phyloP scores from a whole-genome alignment of 2,329 filamentous ascomycete genomes.

The Alternaria infectoria region DNA sequence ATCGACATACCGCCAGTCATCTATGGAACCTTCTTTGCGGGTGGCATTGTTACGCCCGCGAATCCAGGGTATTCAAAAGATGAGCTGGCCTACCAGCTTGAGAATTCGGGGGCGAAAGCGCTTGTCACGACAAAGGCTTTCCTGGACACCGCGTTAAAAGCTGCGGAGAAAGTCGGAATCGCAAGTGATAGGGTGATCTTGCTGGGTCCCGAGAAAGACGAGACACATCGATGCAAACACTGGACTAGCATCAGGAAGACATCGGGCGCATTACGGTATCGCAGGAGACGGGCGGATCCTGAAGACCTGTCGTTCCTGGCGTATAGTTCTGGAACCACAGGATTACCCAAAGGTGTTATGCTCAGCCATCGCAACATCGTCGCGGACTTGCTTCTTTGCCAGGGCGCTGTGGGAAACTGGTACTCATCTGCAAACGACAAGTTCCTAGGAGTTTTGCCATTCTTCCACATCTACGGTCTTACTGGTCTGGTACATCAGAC shows the following conservation, averaged over 20 bases:
- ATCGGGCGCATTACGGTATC: conserved; percentile 63
- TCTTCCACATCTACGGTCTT: conserved; percentile 90
- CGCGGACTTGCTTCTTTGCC: conserved; percentile 81
- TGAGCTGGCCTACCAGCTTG: conserved; percentile 83
- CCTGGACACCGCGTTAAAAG: conserved; percentile 68
- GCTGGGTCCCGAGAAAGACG: conserved; percentile 71
- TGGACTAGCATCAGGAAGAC: conserved; percentile 73
- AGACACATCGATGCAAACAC: conserved; percentile 66
- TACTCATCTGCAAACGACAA: conserved; percentile 67
- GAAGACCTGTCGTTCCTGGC: conserved; percentile 84
- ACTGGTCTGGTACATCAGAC: conserved; percentile 73
- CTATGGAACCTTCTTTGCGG: conserved; percentile 81
- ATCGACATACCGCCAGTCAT: conserved; percentile 79
- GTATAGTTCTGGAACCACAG: conserved; percentile 51
- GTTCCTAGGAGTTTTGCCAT: conserved; percentile 79
- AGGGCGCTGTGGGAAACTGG: conserved; percentile 82
- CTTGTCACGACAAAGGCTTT: conserved; percentile 74
- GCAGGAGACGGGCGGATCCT: conserved; percentile 64
- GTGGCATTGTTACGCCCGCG: conserved; percentile 78
- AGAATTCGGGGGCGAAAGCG: conserved; percentile 74
- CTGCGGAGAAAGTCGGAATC: conserved; percentile 72
- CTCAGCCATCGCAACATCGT: conserved; percentile 53
- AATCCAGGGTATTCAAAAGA: conserved; percentile 85
- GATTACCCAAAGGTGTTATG: conserved; percentile 54
- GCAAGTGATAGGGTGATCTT: conserved; percentile 73